These are phyloP conservation scores for Arthrobotrys entomopaga DNA, from an alignment of 2,329 filamentous ascomycete species.

Conservation along the genomic window DNA sequence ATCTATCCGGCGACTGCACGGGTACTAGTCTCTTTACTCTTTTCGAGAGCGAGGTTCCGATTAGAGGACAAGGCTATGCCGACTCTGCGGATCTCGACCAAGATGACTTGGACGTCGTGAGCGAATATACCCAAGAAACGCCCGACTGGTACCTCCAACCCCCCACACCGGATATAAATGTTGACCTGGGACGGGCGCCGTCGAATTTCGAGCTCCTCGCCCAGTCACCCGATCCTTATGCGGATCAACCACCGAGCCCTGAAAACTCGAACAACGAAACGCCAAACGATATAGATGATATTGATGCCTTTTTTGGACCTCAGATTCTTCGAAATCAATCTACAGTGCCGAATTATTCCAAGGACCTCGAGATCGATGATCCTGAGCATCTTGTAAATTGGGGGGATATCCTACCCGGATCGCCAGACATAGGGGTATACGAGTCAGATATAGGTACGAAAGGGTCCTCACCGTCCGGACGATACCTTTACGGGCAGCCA, in stretches of 20 bases:
- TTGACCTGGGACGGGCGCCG: not conserved
- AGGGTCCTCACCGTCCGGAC: not conserved
- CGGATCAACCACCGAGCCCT: slow-evolving; percentile 11
- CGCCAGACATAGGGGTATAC: not conserved
- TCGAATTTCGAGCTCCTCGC: slow-evolving; percentile 12
- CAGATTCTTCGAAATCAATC: not conserved
- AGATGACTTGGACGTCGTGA: slow-evolving; percentile 3
- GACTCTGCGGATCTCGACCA: not conserved
- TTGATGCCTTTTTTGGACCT: slow-evolving; percentile 10
- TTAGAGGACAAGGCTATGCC: not conserved
- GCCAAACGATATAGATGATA: not conserved
- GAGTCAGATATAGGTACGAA: slow-evolving; percentile 11
- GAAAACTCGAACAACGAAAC: not conserved
- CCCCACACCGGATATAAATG: not conserved
- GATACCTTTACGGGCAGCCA: not conserved
- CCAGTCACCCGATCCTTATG: not conserved
- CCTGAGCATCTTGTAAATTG: slow-evolving; percentile 10
- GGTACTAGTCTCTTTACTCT: not conserved
- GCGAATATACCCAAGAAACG: not conserved
- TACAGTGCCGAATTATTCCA: not conserved
- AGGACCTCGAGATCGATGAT: slow-evolving; percentile 6
- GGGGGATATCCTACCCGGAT: slow-evolving; percentile 6
- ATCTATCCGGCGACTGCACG: not conserved
- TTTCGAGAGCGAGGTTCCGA: slow-evolving; percentile 2
- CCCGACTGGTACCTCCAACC: not conserved